Evolutionary conservation across 2,329 filamentous ascomycete genomes (phyloP).

Genomic region (Penicillium vulpinum): DNA sequence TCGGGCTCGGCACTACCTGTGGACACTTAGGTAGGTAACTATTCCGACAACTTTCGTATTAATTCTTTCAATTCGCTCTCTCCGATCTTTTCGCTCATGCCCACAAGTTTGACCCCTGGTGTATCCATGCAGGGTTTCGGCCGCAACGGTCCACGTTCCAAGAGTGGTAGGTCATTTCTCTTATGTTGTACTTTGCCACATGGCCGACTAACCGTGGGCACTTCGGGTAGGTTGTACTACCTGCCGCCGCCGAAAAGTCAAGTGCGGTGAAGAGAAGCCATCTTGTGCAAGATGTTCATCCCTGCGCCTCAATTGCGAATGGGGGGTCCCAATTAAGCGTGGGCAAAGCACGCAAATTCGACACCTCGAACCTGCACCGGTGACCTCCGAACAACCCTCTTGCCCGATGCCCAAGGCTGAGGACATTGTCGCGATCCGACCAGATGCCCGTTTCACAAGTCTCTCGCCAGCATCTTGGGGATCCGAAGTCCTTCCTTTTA

Average conservation of each 20-base stretch:
- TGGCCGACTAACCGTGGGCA: constrained; percentile 1
- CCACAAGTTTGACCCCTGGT: constrained; percentile 11
- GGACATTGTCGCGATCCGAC: constrained; percentile 9
- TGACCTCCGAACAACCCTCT: constrained; percentile 9
- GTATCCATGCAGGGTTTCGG: constrained; percentile 27
- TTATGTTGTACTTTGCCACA: neutral
- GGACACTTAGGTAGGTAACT: neutral
- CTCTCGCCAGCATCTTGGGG: constrained; percentile 22
- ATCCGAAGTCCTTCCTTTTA: constrained; percentile 14
- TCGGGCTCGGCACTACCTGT: constrained; percentile 9
- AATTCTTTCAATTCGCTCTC: neutral
- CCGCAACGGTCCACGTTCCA: constrained; percentile 42
- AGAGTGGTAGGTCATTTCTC: constrained; percentile 33
- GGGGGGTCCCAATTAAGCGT: constrained; percentile 35
- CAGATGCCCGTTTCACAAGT: constrained; percentile 11
- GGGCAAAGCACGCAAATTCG: constrained; percentile 25
- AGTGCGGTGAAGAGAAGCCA: constrained; percentile 38
- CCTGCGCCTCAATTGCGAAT: constrained; percentile 36
- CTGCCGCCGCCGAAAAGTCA: constrained; percentile 40
- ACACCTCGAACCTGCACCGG: constrained; percentile 28
- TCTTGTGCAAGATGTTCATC: constrained; percentile 35
- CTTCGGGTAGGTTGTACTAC: constrained; percentile 38
- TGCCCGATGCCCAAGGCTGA: constrained; percentile 7
- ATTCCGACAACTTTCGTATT: neutral
- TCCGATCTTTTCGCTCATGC: constrained; percentile 9